Percentiles rank a stretch among this genome's conserved stretches.
phyloP scores from a whole-genome alignment of 176 grass and related monocot genomes.

The Triticum timopheevii region DNA sequence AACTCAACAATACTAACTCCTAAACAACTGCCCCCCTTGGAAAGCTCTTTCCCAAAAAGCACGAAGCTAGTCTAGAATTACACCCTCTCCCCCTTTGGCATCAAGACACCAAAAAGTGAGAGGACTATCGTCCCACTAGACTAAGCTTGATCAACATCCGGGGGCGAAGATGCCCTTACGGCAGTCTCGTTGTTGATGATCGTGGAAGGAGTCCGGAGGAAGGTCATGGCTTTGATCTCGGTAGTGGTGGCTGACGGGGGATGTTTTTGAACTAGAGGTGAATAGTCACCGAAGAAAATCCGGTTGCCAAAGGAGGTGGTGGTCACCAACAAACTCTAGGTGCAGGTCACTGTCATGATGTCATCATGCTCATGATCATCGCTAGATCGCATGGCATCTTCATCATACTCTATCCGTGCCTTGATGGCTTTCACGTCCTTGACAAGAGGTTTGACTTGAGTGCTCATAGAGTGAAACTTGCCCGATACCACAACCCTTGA shows the following conservation, averaged over 20 bases:
- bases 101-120: neutral
- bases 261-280: neutral
- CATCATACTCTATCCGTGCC: neutral
- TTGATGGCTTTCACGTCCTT: neutral
- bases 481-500: neutral
- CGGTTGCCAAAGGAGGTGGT: neutral
- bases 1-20: neutral
- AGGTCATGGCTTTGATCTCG: neutral
- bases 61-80: neutral
- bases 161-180: neutral
- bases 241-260: neutral
- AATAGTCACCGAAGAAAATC: neutral
- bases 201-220: neutral
- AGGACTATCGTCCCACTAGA: neutral
- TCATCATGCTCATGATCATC: neutral
- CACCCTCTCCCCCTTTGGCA: neutral
- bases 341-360: neutral
- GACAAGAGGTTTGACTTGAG: neutral
- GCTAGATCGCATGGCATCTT: neutral
- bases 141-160: neutral
- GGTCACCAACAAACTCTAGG: neutral
- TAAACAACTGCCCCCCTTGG: neutral
- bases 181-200: neutral
- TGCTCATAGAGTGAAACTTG: neutral
- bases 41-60: neutral